Conservation (phyloP, 495 filamentous ascomycete species). For the Hypoxylon lenormandii region DNA sequence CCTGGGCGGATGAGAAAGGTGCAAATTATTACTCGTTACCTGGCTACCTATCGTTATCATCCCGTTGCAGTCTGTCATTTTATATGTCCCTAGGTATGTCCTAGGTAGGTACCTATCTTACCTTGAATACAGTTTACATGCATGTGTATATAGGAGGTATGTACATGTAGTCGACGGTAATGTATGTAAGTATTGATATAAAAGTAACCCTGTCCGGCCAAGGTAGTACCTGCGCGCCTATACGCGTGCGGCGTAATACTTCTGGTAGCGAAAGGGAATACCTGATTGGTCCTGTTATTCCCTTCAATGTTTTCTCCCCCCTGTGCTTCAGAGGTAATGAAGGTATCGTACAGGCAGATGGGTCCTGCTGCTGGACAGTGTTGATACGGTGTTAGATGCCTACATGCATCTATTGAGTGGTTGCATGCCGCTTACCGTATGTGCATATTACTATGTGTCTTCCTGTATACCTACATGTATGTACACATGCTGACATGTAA, state of each 20-base stretch:
- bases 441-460: neutral
- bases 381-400: neutral
- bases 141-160: too few species aligned
- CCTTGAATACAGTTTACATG: too few species aligned
- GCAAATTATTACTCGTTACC: too few species aligned
- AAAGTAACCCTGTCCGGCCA: slow-evolving; percentile 13
- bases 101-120: too few species aligned
- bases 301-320: neutral
- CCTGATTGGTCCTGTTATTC: slow-evolving; percentile 24
- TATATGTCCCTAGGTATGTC: neutral
- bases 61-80: neutral
- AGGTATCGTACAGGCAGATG: neutral
- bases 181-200: slow-evolving; percentile 4
- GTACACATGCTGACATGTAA: too few species aligned
- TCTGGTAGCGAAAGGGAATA: slow-evolving; percentile 17
- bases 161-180: neutral
- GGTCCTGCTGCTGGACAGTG: neutral
- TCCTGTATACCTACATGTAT: neutral
- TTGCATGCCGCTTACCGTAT: slow-evolving; percentile 36
- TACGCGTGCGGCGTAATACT: slow-evolving; percentile 20
- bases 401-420: neutral
- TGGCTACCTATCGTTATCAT: neutral
- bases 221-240: slow-evolving; percentile 6
- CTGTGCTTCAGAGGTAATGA: slow-evolving; percentile 7
- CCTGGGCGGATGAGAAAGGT: neutral